These are phyloP conservation scores for Zasmidium citrigriseum DNA, from an alignment of 2,329 filamentous ascomycete species.

Conservation along the genomic window DNA sequence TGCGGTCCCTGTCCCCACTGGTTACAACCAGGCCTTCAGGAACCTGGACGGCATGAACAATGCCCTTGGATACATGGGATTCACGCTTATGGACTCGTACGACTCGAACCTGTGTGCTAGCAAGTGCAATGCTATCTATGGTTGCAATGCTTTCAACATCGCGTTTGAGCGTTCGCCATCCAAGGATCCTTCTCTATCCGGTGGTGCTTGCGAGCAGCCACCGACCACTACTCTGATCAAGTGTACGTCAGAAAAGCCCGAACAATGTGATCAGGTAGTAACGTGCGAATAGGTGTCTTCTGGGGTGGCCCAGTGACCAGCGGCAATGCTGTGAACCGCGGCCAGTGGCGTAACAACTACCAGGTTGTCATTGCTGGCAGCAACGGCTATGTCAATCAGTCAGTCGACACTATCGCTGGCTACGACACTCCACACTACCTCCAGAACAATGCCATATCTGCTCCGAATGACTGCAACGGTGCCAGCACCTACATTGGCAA, in stretches of 20 bases:
- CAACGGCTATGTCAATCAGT: not conserved
- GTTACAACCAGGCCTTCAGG: conserved; percentile 11
- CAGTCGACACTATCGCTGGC: conserved; percentile 7
- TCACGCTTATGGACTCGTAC: conserved; percentile 26
- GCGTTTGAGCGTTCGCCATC: conserved; percentile 13
- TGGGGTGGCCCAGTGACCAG: conserved; percentile 29
- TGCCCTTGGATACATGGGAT: conserved; percentile 14
- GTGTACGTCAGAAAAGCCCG: not conserved
- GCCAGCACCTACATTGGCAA: conserved; percentile 30
- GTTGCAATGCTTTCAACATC: conserved; percentile 17
- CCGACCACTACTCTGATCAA: conserved; percentile 2
- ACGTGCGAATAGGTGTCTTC: conserved; percentile 32
- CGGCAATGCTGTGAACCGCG: conserved; percentile 29
- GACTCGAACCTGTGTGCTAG: conserved; percentile 28
- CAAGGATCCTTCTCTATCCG: conserved; percentile 35
- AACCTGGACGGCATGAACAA: conserved; percentile 14
- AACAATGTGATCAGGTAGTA: conserved; percentile 22
- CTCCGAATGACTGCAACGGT: conserved; percentile 28
- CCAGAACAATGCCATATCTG: conserved; percentile 29
- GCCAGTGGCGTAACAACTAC: conserved; percentile 24
- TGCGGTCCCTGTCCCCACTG: conserved; percentile 4
- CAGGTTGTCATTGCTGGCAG: conserved; percentile 15
- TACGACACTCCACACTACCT: conserved; percentile 20
- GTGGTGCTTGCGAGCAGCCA: conserved; percentile 9
- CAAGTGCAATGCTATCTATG: conserved; percentile 18